These are phyloP conservation scores for Brassica juncea DNA, from an alignment of 345 rosid species.

Conservation along the genomic window DNA sequence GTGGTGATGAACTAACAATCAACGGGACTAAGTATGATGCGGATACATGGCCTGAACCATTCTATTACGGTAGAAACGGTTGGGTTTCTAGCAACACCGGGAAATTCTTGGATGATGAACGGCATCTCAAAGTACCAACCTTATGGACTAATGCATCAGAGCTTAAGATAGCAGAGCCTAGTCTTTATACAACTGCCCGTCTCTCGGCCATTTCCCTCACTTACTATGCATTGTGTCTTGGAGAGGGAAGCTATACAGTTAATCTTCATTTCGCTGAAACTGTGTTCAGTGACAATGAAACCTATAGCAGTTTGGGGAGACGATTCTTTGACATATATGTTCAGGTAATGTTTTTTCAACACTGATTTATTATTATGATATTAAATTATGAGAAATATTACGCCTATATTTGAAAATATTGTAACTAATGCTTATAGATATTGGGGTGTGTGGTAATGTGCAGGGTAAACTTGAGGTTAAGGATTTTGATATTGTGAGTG, in stretches of 20 bases:
- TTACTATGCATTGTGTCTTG: slow-evolving; percentile 57
- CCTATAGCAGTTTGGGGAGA: slow-evolving; percentile 53
- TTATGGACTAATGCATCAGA: slow-evolving; percentile 27
- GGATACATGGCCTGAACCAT: slow-evolving; percentile 44
- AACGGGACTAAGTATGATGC: slow-evolving; percentile 49
- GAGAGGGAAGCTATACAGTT: slow-evolving; percentile 53
- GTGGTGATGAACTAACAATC: slow-evolving; percentile 46
- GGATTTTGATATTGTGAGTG: slow-evolving; percentile 58
- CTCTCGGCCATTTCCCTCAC: slow-evolving; percentile 63
- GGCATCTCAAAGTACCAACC: slow-evolving; percentile 27
- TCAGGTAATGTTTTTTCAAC: slow-evolving; percentile 47
- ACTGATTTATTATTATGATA: neutral
- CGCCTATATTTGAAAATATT: neutral
- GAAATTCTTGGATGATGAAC: slow-evolving; percentile 60
- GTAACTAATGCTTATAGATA: neutral
- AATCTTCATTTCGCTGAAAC: slow-evolving; percentile 87
- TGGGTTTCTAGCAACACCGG: slow-evolving; percentile 75
- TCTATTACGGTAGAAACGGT: slow-evolving; percentile 13
- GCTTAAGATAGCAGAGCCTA: slow-evolving; percentile 33
- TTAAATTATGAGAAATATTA: neutral
- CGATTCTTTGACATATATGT: slow-evolving; percentile 63
- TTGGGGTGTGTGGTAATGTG: slow-evolving; percentile 20
- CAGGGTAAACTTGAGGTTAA: slow-evolving; percentile 53
- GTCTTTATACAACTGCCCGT: slow-evolving; percentile 50
- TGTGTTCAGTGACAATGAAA: slow-evolving; percentile 44